These are phyloP conservation scores for Salicornia ramosissima DNA, from an alignment of 148 eudicot species.

Conservation along the genomic window DNA sequence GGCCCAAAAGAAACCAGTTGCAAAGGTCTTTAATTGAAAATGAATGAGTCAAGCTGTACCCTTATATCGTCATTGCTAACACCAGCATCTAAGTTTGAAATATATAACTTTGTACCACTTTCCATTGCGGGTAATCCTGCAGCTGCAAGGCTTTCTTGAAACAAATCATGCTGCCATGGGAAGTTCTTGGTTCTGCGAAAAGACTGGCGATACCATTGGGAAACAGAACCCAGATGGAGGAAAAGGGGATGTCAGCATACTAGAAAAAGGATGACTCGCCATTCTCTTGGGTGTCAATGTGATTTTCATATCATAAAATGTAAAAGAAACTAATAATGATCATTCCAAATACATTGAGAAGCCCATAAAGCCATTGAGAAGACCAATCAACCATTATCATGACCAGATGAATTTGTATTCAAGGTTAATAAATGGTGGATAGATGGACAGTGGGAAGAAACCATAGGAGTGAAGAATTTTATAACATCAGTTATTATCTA, in stretches of 20 bases:
- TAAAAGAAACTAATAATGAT: conserved; percentile 34
- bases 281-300: conserved; percentile 38
- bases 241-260: conserved; percentile 61
- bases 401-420: conserved; percentile 29
- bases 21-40: conserved; percentile 34
- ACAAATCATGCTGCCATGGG: conserved; percentile 79
- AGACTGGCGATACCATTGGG: conserved; percentile 67
- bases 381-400: conserved; percentile 40
- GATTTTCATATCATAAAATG: conserved; percentile 39
- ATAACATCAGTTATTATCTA: conserved; percentile 36
- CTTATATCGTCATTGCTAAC: conserved; percentile 93
- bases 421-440: conserved; percentile 25
- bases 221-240: conserved; percentile 46
- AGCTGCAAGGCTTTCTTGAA: conserved; percentile 89
- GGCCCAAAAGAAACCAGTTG: conserved; percentile 37
- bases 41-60: conserved; percentile 53
- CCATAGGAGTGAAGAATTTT: conserved; percentile 39
- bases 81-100: conserved; percentile 77
- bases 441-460: conserved; percentile 37
- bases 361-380: conserved; percentile 35
- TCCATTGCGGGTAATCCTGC: conserved; percentile 69
- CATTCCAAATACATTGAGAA: conserved; percentile 44
- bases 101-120: conserved; percentile 59
- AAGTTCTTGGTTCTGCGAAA: conserved; percentile 67
- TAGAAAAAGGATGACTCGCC: conserved; percentile 42